phyloP scores from a whole-genome alignment of 345 rosid species.

The Hibiscus syriacus region DNA sequence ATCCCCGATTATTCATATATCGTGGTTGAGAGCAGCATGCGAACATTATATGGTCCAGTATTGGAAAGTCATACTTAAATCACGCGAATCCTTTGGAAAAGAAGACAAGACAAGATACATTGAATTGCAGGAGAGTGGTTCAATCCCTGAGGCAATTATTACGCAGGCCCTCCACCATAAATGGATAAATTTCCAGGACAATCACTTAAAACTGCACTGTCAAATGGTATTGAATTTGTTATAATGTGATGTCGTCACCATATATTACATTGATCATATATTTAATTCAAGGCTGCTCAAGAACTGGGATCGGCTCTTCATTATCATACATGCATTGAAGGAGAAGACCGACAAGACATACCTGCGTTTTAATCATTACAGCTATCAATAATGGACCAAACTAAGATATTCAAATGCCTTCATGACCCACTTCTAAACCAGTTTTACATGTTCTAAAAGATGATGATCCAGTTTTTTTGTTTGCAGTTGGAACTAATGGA shows the following conservation, averaged over 20 bases:
- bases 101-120: neutral
- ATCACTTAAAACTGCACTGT: conserved; percentile 58
- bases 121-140: conserved; percentile 65
- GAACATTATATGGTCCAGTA: no score
- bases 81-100: neutral
- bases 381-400: conserved; percentile 43
- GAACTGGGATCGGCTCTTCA: neutral
- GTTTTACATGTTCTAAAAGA: neutral
- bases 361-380: conserved; percentile 36
- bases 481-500: no score
- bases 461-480: no score
- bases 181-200: conserved; percentile 63
- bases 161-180: conserved; percentile 55
- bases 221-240: conserved; percentile 36
- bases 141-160: conserved; percentile 67
- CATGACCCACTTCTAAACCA: no score
- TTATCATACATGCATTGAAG: conserved; percentile 30
- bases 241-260: neutral
- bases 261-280: neutral
- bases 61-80: no score
- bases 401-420: conserved; percentile 13
- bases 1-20: conserved; percentile 19
- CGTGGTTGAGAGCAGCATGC: conserved; percentile 7
- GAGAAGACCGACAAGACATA: conserved; percentile 39
- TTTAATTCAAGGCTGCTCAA: neutral